Evolutionary conservation across 768 basidiomycete species (phyloP), one percentile per base, ranked within the genome.

Genomic region (Amyloporia xantha): DNA sequence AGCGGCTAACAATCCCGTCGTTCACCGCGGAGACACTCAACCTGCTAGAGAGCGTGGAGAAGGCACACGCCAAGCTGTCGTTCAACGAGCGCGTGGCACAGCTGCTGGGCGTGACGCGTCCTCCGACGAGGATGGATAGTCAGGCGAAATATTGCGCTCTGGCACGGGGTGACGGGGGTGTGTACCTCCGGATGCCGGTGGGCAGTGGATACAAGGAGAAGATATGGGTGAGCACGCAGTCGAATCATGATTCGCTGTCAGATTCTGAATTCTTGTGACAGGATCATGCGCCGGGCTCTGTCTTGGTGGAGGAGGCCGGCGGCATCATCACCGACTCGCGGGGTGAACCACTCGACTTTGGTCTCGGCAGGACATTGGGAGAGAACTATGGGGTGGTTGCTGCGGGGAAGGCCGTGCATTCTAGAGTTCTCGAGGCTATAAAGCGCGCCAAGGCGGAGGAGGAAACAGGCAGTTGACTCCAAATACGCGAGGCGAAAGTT

Each of bases 111-210:
- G 76, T 96, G 47, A 80, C 81, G 15, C 69, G 76, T 1, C 62
- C 75, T 0, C 82, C 88, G 7, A 72, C 82, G 13, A 75, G 91
- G 17, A 96, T 98, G 93, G 95, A 98, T 64, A 90, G 86, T 62
- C 94, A 97, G 65, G 92, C 93, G 1, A 99, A 98, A 68, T 98
- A 98, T 57, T 81, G 85, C 25, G 82, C 84, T 59, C 77, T 98
- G 12, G 81, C 83, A 4, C 71, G 94, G 36, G 92, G 94, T 0
- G 87, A 95, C 48, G 93, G 92, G 1, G 84, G 82, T 1, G 78
- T 79, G 28, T 95, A 92, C 62, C 68, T 91, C 37, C 74, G 89
- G 6, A 83, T 91, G 75, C 90, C 90, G 0, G 82, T 82, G 0
- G 81, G 81, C 4, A 70, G 77, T 3, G 86, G 83, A 2, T 97